Evolutionary conservation across 345 rosid genomes (phyloP).

Genomic region (Gossypium turneri): DNA sequence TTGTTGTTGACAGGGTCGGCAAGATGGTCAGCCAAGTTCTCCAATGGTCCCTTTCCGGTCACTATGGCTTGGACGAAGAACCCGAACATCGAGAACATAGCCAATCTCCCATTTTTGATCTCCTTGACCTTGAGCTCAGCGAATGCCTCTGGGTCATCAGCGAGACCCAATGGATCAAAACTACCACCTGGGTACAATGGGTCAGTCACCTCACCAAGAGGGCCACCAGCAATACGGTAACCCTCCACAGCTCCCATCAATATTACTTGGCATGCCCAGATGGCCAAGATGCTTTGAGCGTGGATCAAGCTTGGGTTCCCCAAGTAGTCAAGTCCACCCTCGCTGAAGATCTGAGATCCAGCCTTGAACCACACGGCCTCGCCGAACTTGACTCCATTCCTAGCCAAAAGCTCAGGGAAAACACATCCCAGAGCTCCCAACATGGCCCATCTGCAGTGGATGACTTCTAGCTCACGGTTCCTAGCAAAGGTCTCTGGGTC

Average conservation of each 20-base stretch:
- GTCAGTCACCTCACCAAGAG: conserved; percentile 61
- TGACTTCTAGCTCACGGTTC: conserved; percentile 86
- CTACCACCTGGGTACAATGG: conserved; percentile 83
- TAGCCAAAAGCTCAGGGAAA: conserved; percentile 68
- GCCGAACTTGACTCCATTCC: conserved; percentile 72
- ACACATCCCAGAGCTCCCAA: conserved; percentile 76
- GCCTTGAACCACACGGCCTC: conserved; percentile 92
- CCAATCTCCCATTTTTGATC: conserved; percentile 72
- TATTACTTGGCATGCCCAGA: conserved; percentile 69
- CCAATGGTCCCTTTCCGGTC: conserved; percentile 75
- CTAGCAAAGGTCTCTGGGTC: conserved; percentile 83
- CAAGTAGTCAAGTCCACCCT: conserved; percentile 76
- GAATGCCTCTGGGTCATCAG: conserved; percentile 80
- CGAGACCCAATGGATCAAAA: conserved; percentile 78
- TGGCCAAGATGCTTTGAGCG: conserved; percentile 76
- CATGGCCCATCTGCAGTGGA: conserved; percentile 84
- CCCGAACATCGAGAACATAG: conserved; percentile 88
- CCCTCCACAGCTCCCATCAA: conserved; percentile 87
- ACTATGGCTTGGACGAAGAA: conserved; percentile 86
- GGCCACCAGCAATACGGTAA: conserved; percentile 64
- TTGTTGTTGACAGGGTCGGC: conserved; percentile 86
- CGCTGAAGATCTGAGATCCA: conserved; percentile 75
- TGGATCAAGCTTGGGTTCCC: conserved; percentile 82
- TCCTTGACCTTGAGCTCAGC: conserved; percentile 84
- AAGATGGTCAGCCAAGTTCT: conserved; percentile 78